Base-by-base conservation (phyloP, 2,329 filamentous ascomycete species). In the Dactylellina sp. region DNA sequence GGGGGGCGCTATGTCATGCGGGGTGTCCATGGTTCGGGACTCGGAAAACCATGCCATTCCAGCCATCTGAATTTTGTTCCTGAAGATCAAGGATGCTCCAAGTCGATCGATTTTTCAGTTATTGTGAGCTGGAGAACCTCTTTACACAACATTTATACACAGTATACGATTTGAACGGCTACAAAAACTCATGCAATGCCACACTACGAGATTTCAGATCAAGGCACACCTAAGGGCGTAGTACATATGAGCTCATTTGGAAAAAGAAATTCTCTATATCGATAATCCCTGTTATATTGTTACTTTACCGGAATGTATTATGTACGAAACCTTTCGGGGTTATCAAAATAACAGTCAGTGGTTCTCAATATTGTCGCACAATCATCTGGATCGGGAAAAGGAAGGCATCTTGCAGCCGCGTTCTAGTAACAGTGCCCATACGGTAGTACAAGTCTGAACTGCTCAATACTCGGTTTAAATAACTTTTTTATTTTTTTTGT, bases 41-140 rank as follows among this genome's bases (percentile, higher is more conserved):
- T 50, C 52, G 59, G 52, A 53, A 53, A 32, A 25, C 16, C 28
- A 35, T 44, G 39, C 16, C 28, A 35, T 44, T 37, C 68, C 55
- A 61, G 46, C 60, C 59, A 53, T 57, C 50, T 42, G 16, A 57
- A 42, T 55, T 55, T 61, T 25, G 68, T 72, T 72, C 68, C 68
- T 72, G 68, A 72, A 53, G 20, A 65, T 65, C 68, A 72, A 65
- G 53, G 60, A 25, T 65, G 20, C 40, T 28, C 46, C 50, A 55
- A 32, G 46, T 24, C 32, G 53, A 61, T 64, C 60, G 52, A 61
- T 49, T 39, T 40, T 59, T 32, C 57, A 57, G 52, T 62, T 42
- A 24, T 57, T 52, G 59, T 50, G 63, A 49, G 59, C 59, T 64
- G 63, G 59, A 68, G 53, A 68, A 68, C 63, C 12, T 18, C 20